Evolutionary conservation across 2,329 filamentous ascomycete species (phyloP).

Genomic region (Aurifilum marmelostoma): DNA sequence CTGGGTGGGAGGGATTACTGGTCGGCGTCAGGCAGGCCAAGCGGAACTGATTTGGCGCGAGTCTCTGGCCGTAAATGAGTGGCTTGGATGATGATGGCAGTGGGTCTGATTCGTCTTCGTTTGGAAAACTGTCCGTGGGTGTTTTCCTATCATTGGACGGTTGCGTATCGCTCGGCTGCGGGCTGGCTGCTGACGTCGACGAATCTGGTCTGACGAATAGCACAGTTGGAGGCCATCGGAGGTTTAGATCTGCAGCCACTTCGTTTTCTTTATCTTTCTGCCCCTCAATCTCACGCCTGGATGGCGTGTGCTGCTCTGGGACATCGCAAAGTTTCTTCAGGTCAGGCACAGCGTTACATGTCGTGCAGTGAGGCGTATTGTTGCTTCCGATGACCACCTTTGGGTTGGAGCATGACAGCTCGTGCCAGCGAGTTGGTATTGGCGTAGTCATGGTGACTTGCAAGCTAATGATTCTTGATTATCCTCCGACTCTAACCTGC

Average conservation of each 20-base stretch:
- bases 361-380: not conserved
- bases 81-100: not conserved
- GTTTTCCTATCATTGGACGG: not conserved
- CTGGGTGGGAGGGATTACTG: not conserved
- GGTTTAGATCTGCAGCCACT: not conserved
- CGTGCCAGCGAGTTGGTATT: not conserved
- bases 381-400: not conserved
- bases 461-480: no score
- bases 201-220: not conserved
- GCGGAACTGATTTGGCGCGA: slow-evolving; percentile 6
- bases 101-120: not conserved
- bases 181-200: not conserved
- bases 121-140: not conserved
- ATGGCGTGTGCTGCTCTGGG: not conserved
- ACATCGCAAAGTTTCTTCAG: not conserved
- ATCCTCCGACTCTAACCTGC: no score
- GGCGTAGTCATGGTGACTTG: not conserved
- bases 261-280: not conserved
- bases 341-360: not conserved
- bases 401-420: not conserved
- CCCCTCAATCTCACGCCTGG: not conserved
- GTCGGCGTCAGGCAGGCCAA: not conserved
- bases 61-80: not conserved
- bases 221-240: not conserved
- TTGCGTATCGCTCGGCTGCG: not conserved